These are phyloP conservation scores for Camelina neglecta DNA, from an alignment of 345 rosid species.

Conservation along the genomic window DNA sequence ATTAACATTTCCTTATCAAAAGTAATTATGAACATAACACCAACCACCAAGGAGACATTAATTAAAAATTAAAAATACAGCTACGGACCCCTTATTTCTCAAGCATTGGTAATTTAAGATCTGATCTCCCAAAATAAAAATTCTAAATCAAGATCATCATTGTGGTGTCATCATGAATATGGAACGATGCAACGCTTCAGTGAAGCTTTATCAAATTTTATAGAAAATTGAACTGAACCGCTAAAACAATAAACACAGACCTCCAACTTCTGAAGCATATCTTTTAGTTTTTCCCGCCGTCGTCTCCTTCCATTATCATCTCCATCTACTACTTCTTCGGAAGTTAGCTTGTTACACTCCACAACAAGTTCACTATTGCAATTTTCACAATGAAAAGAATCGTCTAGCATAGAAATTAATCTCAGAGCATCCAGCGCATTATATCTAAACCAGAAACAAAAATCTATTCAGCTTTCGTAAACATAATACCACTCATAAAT, in stretches of 20 bases:
- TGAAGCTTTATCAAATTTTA: neutral
- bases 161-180: conserved; percentile 12
- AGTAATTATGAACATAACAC: neutral
- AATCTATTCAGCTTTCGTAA: conserved; percentile 22
- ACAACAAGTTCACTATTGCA: conserved; percentile 92
- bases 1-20: neutral
- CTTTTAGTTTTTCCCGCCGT: conserved; percentile 76
- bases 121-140: neutral
- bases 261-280: conserved; percentile 82
- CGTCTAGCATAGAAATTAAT: conserved; percentile 69
- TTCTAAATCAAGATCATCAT: conserved; percentile 5
- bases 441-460: conserved; percentile 57
- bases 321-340: conserved; percentile 87
- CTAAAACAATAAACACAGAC: conserved; percentile 44
- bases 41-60: neutral
- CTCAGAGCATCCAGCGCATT: conserved; percentile 83
- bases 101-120: conserved; percentile 9
- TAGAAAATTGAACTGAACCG: neutral
- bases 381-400: conserved; percentile 83
- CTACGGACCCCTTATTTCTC: conserved; percentile 6
- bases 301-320: conserved; percentile 88
- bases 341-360: conserved; percentile 83
- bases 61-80: neutral
- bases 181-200: neutral
- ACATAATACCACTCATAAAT: conserved; percentile 16